Base-by-base conservation (phyloP, 2,329 filamentous ascomycete genomes). In the Pestalotiopsis fici region DNA sequence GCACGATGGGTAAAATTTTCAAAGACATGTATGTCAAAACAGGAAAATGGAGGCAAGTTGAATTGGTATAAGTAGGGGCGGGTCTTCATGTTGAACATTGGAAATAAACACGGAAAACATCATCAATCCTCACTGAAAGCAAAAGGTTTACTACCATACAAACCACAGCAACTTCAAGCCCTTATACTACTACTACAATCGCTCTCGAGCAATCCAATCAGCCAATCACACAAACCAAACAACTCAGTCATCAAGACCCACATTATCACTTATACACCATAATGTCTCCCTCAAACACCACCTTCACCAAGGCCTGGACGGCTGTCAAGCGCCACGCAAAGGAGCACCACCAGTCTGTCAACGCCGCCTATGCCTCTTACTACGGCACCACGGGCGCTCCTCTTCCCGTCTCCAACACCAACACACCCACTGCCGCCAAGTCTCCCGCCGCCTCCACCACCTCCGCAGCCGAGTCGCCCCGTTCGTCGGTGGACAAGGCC, bases 281-380 rank as follows among this genome's bases (percentile, higher is more conserved):
- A 64, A 64, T 64, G 61, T 55, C 61, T 28, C 25, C 47, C 25
- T 64, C 61, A 27, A 64, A 39, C 54, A 39, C 50, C 63, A 59
- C 54, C 31, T 55, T 59, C 27, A 28, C 50, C 50, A 43, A 43
- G 50, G 63, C 54, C 67, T 68, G 67, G 67, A 27, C 64, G 11
- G 60, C 67, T 27, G 43, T 68, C 59, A 66, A 66, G 64, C 64
- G 59, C 37, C 64, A 65, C 64, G 67, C 67, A 15, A 66, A 64
- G 59, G 67, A 66, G 59, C 67, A 68, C 67, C 67, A 68, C 64
- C 50, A 66, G 28, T 68, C 67, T 18, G 64, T 66, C 55, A 68
- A 64, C 62, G 50, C 67, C 13, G 67, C 67, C 11, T 66, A 66
- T 59, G 35, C 59, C 47, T 35, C 37, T 35, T 66, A 62, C 64